phyloP scores from a whole-genome alignment of 208 protist species.

The Crithidia sp. region DNA sequence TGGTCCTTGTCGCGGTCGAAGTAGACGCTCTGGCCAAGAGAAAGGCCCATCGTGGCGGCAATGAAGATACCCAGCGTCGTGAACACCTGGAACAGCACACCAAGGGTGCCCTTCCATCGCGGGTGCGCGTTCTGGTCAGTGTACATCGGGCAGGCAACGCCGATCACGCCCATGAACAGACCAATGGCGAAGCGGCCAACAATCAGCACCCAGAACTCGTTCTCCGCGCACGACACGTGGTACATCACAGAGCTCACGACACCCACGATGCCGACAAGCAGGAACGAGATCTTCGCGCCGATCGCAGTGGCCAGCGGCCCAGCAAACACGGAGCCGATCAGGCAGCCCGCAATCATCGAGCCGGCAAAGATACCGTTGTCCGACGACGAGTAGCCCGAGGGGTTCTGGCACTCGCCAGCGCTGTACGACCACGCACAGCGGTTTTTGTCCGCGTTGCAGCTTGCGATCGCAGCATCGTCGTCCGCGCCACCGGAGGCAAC shows the following conservation, averaged over 20 bases:
- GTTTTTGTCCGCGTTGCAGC: constrained; percentile 28
- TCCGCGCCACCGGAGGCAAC: background rate
- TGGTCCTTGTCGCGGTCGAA: constrained; percentile 37
- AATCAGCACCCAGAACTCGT: constrained; percentile 76
- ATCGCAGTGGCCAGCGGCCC: constrained; percentile 45
- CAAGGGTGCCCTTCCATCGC: constrained; percentile 57
- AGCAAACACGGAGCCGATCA: constrained; percentile 78
- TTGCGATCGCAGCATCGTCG: background rate
- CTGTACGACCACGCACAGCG: constrained; percentile 63
- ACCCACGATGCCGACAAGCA: constrained; percentile 57
- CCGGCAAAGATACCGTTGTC: constrained; percentile 82
- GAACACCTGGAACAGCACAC: constrained; percentile 82
- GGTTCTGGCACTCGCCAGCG: constrained; percentile 50
- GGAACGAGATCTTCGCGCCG: constrained; percentile 67
- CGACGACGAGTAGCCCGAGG: constrained; percentile 52
- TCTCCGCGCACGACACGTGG: constrained; percentile 48
- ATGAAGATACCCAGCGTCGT: constrained; percentile 85
- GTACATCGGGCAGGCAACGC: constrained; percentile 77
- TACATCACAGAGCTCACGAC: constrained; percentile 65
- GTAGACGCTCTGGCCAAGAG: constrained; percentile 52
- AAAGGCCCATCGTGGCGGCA: constrained; percentile 65
- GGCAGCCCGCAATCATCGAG: constrained; percentile 80
- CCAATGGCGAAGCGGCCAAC: constrained; percentile 78
- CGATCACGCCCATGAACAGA: constrained; percentile 64
- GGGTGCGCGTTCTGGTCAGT: constrained; percentile 67